phyloP scores from a whole-genome alignment of 179 eudicot species.

The Amaranthus tricolor region DNA sequence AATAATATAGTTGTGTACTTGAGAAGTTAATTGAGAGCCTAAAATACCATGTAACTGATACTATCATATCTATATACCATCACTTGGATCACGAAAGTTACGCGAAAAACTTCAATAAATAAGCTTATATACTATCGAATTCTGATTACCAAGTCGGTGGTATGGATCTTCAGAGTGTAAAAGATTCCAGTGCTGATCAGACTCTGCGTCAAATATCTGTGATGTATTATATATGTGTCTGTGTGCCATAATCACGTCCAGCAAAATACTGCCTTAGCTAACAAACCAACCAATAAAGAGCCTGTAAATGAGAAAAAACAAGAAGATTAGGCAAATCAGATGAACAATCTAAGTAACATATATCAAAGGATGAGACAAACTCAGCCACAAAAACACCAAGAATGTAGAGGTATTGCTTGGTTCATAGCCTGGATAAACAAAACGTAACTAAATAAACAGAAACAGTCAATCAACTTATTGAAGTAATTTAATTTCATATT shows the following conservation, averaged over 20 bases:
- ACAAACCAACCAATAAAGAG: conserved; percentile 10
- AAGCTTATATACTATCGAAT: not conserved
- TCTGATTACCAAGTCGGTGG: conserved; percentile 53
- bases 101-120: not conserved
- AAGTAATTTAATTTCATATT: too few relatives aligned
- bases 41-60: not conserved
- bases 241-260: conserved; percentile 58
- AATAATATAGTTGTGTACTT: not conserved
- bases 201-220: conserved; percentile 61
- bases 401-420: not conserved
- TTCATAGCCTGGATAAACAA: not conserved
- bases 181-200: conserved; percentile 70
- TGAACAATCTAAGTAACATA: not conserved
- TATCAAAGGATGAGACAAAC: not conserved
- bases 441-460: not conserved
- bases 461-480: too few relatives aligned
- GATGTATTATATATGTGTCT: conserved; percentile 51
- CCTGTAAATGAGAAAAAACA: conserved; percentile 34
- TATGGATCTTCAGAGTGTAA: conserved; percentile 59
- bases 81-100: not conserved
- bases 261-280: conserved; percentile 9
- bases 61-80: not conserved
- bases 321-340: conserved; percentile 7
- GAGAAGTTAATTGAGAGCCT: not conserved
- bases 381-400: not conserved